Percentiles rank a stretch among this genome's conserved stretches.
Conservation (phyloP, 169 alveolate species). For the Plasmodium berghei region DNA sequence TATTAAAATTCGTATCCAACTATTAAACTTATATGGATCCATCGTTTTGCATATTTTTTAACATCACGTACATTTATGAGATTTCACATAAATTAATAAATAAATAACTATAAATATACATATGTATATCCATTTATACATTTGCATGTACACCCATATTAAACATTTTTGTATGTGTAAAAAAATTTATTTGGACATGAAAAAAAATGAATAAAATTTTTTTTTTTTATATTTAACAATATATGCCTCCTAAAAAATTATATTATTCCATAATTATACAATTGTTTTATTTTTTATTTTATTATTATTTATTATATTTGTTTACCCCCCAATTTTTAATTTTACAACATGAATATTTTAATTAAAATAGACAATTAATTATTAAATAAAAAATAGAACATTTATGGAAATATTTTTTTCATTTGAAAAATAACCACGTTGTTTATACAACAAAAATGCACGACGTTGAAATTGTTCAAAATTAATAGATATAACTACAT, state of each 20-base stretch:
- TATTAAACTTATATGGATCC: slow-evolving; percentile 73
- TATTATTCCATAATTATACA: not conserved
- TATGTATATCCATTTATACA: not conserved
- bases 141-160: not conserved
- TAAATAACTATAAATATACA: not conserved
- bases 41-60: slow-evolving; percentile 13
- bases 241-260: not conserved
- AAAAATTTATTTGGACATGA: not conserved
- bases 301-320: too few relatives aligned
- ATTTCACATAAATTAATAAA: not conserved
- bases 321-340: too few relatives aligned
- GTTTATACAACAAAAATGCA: too few relatives aligned
- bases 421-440: too few relatives aligned
- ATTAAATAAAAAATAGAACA: too few relatives aligned
- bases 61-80: slow-evolving; percentile 6
- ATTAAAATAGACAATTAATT: too few relatives aligned
- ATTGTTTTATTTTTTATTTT: not conserved
- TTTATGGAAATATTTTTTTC: too few relatives aligned
- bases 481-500: too few relatives aligned
- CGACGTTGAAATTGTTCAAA: too few relatives aligned
- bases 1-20: slow-evolving; percentile 66
- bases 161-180: too few relatives aligned
- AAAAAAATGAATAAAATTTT: not conserved
- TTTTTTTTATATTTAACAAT: not conserved
- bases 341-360: too few relatives aligned